These are phyloP conservation scores for Populus deltoides DNA, from an alignment of 345 rosid genomes.

Conservation along the genomic window DNA sequence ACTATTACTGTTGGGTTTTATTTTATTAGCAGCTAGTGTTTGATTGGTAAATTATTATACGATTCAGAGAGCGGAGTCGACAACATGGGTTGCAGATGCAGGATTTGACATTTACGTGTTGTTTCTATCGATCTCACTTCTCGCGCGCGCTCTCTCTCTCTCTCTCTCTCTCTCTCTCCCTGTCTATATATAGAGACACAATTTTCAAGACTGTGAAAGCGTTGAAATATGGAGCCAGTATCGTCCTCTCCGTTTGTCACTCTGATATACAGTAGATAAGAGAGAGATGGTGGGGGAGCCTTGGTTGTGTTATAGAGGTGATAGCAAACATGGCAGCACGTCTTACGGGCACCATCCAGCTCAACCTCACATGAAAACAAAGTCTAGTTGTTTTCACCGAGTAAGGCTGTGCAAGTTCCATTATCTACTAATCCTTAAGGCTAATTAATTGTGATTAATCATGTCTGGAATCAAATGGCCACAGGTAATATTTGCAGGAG, in stretches of 20 bases:
- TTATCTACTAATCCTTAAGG: background rate
- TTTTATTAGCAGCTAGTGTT: background rate
- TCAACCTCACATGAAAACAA: constrained; percentile 21
- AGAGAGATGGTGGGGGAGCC: constrained; percentile 14
- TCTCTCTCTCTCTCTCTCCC: constrained; percentile 7
- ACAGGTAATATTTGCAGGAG: background rate
- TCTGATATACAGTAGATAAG: constrained; percentile 49
- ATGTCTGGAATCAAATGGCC: background rate
- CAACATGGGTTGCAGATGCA: constrained; percentile 55
- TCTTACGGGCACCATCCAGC: constrained; percentile 45
- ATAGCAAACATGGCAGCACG: constrained; percentile 38
- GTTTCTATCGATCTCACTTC: constrained; percentile 33
- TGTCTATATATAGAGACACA: constrained; percentile 29
- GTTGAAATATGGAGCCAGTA: constrained; percentile 75
- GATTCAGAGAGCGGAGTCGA: constrained; percentile 24
- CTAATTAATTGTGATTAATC: background rate
- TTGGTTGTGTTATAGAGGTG: background rate
- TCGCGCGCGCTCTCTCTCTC: constrained; percentile 19
- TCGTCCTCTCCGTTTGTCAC: constrained; percentile 92
- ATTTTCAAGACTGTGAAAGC: constrained; percentile 58
- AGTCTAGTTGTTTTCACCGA: background rate
- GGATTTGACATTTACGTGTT: constrained; percentile 71
- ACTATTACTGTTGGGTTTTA: background rate
- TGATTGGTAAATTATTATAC: background rate
- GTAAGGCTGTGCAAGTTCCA: background rate